A percentile compares a stretch with the other conserved stretches of the same genome.
Evolutionary conservation across 2,329 filamentous ascomycete genomes (phyloP).

Genomic region (Didymella lethalis): DNA sequence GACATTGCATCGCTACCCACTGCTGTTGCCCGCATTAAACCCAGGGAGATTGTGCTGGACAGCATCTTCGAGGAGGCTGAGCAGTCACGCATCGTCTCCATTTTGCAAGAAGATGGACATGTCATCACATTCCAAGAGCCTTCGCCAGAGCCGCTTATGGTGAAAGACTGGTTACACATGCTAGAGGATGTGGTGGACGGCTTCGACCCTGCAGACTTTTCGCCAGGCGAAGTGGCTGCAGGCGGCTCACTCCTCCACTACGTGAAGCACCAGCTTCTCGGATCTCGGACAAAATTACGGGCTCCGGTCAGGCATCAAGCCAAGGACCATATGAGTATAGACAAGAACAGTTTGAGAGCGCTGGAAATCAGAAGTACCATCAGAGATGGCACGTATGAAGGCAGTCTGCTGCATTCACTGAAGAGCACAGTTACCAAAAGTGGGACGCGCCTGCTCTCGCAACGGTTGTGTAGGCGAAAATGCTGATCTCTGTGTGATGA

Average conservation of each 20-base stretch:
- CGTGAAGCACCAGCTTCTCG: conserved; percentile 78
- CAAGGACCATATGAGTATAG: conserved; percentile 84
- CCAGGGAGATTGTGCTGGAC: conserved; percentile 84
- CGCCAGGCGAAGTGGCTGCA: conserved; percentile 73
- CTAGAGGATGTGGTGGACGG: conserved; percentile 74
- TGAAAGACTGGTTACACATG: conserved; percentile 76
- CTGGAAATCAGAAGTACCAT: conserved; percentile 90
- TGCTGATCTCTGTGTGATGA: not conserved
- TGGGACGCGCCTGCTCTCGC: conserved; percentile 81
- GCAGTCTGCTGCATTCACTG: conserved; percentile 89
- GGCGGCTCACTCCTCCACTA: conserved; percentile 86
- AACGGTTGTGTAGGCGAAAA: conserved; percentile 73
- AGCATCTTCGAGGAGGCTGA: conserved; percentile 61
- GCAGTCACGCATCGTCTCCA: conserved; percentile 66
- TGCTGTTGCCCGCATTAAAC: conserved; percentile 80
- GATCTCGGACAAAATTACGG: conserved; percentile 80
- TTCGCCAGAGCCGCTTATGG: conserved; percentile 53
- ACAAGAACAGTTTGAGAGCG: conserved; percentile 88
- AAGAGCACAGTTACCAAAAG: conserved; percentile 90
- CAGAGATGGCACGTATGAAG: conserved; percentile 77
- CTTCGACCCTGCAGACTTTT: conserved; percentile 65
- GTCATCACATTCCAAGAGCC: conserved; percentile 75
- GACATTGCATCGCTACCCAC: conserved; percentile 77
- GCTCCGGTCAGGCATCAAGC: conserved; percentile 77
- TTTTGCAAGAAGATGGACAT: conserved; percentile 78